A percentile compares a stretch with the other conserved stretches of the same genome.
Evolutionary conservation across 805 yeast genomes (phyloP).

Genomic region (Monosporozyma unispora): DNA sequence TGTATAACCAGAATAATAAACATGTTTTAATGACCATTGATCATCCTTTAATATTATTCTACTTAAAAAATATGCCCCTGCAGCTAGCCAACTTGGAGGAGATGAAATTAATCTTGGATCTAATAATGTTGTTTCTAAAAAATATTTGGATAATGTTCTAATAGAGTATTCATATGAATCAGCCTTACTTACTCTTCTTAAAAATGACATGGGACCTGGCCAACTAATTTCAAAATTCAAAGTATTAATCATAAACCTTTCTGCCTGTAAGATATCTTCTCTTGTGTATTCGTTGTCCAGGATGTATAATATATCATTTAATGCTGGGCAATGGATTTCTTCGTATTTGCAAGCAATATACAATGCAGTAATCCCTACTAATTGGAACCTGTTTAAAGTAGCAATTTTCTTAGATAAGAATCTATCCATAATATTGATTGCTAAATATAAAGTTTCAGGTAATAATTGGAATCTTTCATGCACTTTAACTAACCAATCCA

Average conservation of each 20-base stretch:
- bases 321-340: slow-evolving; percentile 86
- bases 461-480: slow-evolving; percentile 73
- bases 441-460: slow-evolving; percentile 78
- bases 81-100: slow-evolving; percentile 89
- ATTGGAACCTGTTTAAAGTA: slow-evolving; percentile 70
- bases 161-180: slow-evolving; percentile 89
- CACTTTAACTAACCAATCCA: slow-evolving; percentile 91
- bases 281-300: slow-evolving; percentile 73
- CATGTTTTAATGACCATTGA: slow-evolving; percentile 74
- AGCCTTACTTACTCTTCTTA: slow-evolving; percentile 88
- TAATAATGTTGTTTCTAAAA: slow-evolving; percentile 81
- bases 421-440: slow-evolving; percentile 82
- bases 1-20: slow-evolving; percentile 81
- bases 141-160: slow-evolving; percentile 81
- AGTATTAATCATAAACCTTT: slow-evolving; percentile 81
- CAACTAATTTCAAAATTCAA: slow-evolving; percentile 88
- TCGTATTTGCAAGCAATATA: slow-evolving; percentile 94
- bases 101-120: slow-evolving; percentile 78
- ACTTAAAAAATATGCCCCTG: slow-evolving; percentile 79
- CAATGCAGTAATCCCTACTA: slow-evolving; percentile 88
- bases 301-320: slow-evolving; percentile 81
- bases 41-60: slow-evolving; percentile 64
- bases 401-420: slow-evolving; percentile 71
- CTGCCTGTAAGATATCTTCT: slow-evolving; percentile 77
- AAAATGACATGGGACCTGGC: slow-evolving; percentile 96